Percentiles rank a stretch among this genome's conserved stretches.
Conservation (phyloP, 1,139 yeast genomes). For the Yamadazyma oceani region DNA sequence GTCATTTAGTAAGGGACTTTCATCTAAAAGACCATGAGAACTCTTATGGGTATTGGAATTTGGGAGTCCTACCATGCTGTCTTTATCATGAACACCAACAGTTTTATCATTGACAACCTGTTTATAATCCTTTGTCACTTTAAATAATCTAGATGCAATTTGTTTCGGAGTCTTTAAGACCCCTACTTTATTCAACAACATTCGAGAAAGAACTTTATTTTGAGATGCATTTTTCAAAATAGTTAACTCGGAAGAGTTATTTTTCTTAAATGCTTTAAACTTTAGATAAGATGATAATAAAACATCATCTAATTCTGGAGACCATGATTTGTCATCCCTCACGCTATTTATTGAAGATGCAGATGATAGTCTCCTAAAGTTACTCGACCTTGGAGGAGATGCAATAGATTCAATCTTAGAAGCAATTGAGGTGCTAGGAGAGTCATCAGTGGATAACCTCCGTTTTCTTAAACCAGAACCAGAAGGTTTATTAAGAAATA, state of each 20-base stretch:
- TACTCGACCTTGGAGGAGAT: slow-evolving; percentile 31
- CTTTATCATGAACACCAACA: too few species aligned
- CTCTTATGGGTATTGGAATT: slow-evolving; percentile 1
- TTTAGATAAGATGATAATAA: slow-evolving; percentile 38
- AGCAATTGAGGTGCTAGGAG: slow-evolving; percentile 42
- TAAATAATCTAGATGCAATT: slow-evolving; percentile 35
- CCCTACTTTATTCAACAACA: slow-evolving; percentile 42
- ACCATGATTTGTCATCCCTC: slow-evolving; percentile 38
- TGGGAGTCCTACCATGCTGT: too few species aligned
- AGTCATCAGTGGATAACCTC: slow-evolving; percentile 20
- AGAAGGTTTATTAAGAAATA: slow-evolving; percentile 7
- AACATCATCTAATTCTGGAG: slow-evolving; percentile 36
- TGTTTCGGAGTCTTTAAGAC: slow-evolving; percentile 40
- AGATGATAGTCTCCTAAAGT: slow-evolving; percentile 11
- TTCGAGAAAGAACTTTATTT: slow-evolving; percentile 42
- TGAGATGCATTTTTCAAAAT: slow-evolving; percentile 38
- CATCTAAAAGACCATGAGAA: slow-evolving; percentile 4
- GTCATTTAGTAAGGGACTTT: slow-evolving; percentile 19
- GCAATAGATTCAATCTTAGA: slow-evolving; percentile 36
- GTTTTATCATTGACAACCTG: too few species aligned
- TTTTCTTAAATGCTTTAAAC: slow-evolving; percentile 34
- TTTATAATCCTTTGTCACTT: slow-evolving; percentile 21
- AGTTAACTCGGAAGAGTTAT: slow-evolving; percentile 24
- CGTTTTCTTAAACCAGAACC: slow-evolving; percentile 6
- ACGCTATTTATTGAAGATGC: slow-evolving; percentile 8